phyloP scores from a whole-genome alignment of 2,329 filamentous ascomycete species.

The Stemphylium lycopersici region DNA sequence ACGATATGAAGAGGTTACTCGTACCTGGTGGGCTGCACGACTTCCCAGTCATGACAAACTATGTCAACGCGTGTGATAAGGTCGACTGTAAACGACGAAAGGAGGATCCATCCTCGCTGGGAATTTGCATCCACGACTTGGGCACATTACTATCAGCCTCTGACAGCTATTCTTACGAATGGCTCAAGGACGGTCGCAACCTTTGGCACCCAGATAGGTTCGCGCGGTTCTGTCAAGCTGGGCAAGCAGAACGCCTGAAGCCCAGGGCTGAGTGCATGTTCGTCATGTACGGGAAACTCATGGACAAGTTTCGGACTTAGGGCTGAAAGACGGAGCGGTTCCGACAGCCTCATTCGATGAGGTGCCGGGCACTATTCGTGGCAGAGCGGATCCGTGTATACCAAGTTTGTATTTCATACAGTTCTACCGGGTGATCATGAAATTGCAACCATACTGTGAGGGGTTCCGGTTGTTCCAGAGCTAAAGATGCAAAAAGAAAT shows the following conservation, averaged over 20 bases:
- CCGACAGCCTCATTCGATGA: no score
- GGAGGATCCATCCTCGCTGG: constrained; percentile 14
- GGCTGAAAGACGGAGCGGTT: not conserved
- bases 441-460: not conserved
- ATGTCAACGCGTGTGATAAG: constrained; percentile 29
- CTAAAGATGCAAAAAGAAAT: not conserved
- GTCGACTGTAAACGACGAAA: constrained; percentile 28
- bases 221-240: constrained; percentile 30
- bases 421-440: no score
- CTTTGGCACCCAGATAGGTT: constrained; percentile 46
- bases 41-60: constrained; percentile 29
- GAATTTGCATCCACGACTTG: constrained; percentile 41
- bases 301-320: constrained; percentile 21
- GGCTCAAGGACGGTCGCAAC: constrained; percentile 37
- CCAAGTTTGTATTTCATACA: no score
- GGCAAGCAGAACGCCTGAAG: constrained; percentile 29
- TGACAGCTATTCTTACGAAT: constrained; percentile 26
- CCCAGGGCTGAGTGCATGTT: constrained; percentile 36
- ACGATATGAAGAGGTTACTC: constrained; percentile 24
- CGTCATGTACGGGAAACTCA: constrained; percentile 36
- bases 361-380: no score
- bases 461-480: not conserved
- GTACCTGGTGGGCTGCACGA: constrained; percentile 18
- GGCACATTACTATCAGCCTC: constrained; percentile 33
- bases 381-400: no score